phyloP scores from a whole-genome alignment of 2,329 filamentous ascomycete species.

The Pestalotiopsis fici region DNA sequence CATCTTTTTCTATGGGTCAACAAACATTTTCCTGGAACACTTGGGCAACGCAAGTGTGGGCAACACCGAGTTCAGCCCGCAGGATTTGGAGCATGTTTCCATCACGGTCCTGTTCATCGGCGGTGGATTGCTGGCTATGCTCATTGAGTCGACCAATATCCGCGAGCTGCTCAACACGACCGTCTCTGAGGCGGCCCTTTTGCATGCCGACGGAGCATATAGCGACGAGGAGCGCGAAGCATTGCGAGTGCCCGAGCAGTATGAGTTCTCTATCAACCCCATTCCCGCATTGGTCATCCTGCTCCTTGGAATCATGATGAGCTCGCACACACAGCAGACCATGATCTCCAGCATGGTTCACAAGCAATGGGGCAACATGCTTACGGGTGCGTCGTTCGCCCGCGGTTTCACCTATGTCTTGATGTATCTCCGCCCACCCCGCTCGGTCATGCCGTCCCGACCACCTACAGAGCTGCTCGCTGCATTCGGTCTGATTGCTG shows the following conservation, averaged over 20 bases:
- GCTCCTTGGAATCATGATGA: slow-evolving; percentile 92
- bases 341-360: slow-evolving; percentile 92
- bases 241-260: slow-evolving; percentile 64
- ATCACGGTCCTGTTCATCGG: slow-evolving; percentile 95
- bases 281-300: slow-evolving; percentile 86
- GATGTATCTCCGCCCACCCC: slow-evolving; percentile 78
- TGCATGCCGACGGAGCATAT: slow-evolving; percentile 30
- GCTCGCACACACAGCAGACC: slow-evolving; percentile 80
- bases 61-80: slow-evolving; percentile 70
- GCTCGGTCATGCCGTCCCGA: slow-evolving; percentile 76
- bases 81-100: slow-evolving; percentile 88
- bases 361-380: slow-evolving; percentile 86
- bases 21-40: slow-evolving; percentile 92
- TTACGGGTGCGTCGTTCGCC: slow-evolving; percentile 78
- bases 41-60: slow-evolving; percentile 59
- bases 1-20: slow-evolving; percentile 86
- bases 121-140: slow-evolving; percentile 75
- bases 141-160: slow-evolving; percentile 74
- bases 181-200: slow-evolving; percentile 36
- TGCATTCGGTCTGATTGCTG: slow-evolving; percentile 83
- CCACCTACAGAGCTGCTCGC: slow-evolving; percentile 89
- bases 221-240: slow-evolving; percentile 47
- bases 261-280: slow-evolving; percentile 80
- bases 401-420: slow-evolving; percentile 79
- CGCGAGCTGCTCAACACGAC: slow-evolving; percentile 66